Percentiles rank a stretch among this genome's conserved stretches.
Conservation (phyloP, 2,329 filamentous ascomycete genomes). For the Plectosphaerella sp. region DNA sequence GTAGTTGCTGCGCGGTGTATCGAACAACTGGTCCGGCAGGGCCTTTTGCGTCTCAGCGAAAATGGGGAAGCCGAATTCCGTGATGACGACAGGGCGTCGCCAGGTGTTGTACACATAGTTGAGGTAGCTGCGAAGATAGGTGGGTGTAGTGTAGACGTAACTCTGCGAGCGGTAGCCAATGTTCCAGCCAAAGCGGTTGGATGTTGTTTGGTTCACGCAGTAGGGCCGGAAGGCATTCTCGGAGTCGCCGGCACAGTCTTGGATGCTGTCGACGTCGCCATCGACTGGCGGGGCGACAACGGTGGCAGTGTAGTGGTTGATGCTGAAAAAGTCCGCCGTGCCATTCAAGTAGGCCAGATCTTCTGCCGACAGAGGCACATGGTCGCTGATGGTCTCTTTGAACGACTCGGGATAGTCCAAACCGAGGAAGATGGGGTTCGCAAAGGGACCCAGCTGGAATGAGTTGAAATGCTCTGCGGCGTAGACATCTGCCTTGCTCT, state of each 20-base stretch:
- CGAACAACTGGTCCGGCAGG: slow-evolving; percentile 43
- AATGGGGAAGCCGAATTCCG: slow-evolving; percentile 55
- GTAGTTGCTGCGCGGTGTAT: slow-evolving; percentile 48
- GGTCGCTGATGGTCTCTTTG: slow-evolving; percentile 37
- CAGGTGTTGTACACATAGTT: slow-evolving; percentile 58
- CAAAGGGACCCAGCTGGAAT: slow-evolving; percentile 42
- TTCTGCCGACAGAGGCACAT: slow-evolving; percentile 37
- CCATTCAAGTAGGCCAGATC: slow-evolving; percentile 42
- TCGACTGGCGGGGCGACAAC: slow-evolving; percentile 32
- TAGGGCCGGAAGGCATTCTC: slow-evolving; percentile 36
- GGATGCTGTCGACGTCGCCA: background rate
- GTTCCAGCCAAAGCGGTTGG: slow-evolving; percentile 48
- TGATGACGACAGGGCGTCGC: slow-evolving; percentile 39
- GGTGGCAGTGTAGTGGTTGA: slow-evolving; percentile 43
- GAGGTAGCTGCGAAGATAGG: slow-evolving; percentile 51
- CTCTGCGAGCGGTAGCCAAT: slow-evolving; percentile 52
- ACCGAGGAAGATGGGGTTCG: slow-evolving; percentile 47
- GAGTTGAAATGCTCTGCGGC: slow-evolving; percentile 42
- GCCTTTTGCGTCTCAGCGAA: slow-evolving; percentile 30
- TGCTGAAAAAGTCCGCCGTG: slow-evolving; percentile 50
- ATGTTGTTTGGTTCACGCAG: slow-evolving; percentile 44
- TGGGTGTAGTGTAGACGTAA: slow-evolving; percentile 55
- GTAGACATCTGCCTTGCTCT: slow-evolving; percentile 37
- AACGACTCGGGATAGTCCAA: slow-evolving; percentile 43
- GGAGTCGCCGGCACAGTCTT: too few relatives aligned